phyloP scores from a whole-genome alignment of 2,329 filamentous ascomycete species.

The Pseudofabraea citricarpa region DNA sequence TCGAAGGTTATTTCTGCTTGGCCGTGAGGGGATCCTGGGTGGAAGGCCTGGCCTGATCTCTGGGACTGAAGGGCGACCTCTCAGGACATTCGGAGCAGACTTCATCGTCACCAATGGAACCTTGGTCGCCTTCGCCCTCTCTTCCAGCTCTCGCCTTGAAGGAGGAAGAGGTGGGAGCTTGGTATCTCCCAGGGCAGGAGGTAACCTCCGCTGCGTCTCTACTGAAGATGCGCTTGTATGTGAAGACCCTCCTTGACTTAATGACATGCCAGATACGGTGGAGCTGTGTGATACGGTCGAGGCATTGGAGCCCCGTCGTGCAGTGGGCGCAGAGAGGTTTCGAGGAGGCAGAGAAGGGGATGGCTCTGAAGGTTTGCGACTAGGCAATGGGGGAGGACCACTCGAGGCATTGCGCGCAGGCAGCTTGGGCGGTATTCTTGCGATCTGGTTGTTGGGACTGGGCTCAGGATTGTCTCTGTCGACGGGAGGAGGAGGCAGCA shows the following conservation, averaged over 20 bases:
- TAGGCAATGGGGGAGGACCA: slow-evolving; percentile 11
- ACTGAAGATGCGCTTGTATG: slow-evolving; percentile 42
- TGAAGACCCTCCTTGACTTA: slow-evolving; percentile 38
- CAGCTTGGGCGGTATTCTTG: slow-evolving; percentile 16
- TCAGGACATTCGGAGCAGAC: slow-evolving; percentile 33
- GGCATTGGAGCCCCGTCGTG: slow-evolving; percentile 48
- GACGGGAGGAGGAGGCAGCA: slow-evolving; percentile 24
- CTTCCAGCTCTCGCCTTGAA: slow-evolving; percentile 46
- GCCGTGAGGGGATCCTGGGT: slow-evolving; percentile 47
- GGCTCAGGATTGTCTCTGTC: slow-evolving; percentile 19
- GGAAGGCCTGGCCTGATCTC: slow-evolving; percentile 32
- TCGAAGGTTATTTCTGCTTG: slow-evolving; percentile 28
- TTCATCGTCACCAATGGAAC: slow-evolving; percentile 33
- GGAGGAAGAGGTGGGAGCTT: slow-evolving; percentile 54
- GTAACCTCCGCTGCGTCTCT: slow-evolving; percentile 41
- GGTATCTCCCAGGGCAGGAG: slow-evolving; percentile 51
- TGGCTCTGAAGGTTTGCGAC: slow-evolving; percentile 29
- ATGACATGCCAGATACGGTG: slow-evolving; percentile 46
- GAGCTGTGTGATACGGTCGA: slow-evolving; percentile 54
- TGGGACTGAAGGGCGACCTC: slow-evolving; percentile 11
- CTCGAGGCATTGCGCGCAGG: slow-evolving; percentile 16
- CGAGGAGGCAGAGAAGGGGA: slow-evolving; percentile 48
- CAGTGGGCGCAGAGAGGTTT: slow-evolving; percentile 37
- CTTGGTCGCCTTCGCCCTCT: slow-evolving; percentile 32
- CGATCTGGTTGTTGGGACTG: slow-evolving; percentile 4